Base-by-base conservation (phyloP, 2,329 filamentous ascomycete genomes). In the Apiospora marii region DNA sequence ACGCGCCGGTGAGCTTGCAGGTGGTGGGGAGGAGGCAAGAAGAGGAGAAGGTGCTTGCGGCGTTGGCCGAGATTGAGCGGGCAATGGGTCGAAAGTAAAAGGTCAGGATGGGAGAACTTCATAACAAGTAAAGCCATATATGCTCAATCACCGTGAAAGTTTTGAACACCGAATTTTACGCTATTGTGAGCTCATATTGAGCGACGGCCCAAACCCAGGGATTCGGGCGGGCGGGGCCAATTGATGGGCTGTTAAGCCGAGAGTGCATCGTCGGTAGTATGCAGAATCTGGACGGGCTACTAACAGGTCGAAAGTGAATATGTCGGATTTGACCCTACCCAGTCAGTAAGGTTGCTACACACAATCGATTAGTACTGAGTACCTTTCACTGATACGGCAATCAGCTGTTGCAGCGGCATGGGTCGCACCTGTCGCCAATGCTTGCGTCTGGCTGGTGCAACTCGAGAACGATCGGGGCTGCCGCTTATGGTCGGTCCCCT, bases 1-100 rank as follows among this genome's bases (percentile, higher is more conserved):
- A 85, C 72, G 84, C 85, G 0, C 88, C 88, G 0, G 83, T 90
- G 4, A 83, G 83, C 16, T 76, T 90, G 72, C 88, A 90, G 76
- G 77, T 90, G 30, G 86, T 90, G 8, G 88, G 85, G 0, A 80
- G 87, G 72, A 81, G 85, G 67, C 85, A 86, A 72, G 84, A 88
- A 67, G 89, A 91, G 73, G 88, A 90, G 77, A 88, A 89, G 78
- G 77, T 89, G 19, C 69, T 82, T 37, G 77, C 78, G n/a, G 80
- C 79, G 13, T 75, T 83, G 71, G 77, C 76, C 49, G 78, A 75
- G 13, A 77, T 82, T 49, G 78, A 82, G 72, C 78, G 80, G 74
- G 77, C 78, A n/a, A 75, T 81, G 75, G 77, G 70, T 12, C 49
- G 69, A 4, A 14, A 4, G 22, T 71, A 68, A 14, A 13, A n/a